Percentiles rank a stretch among this genome's conserved stretches.
These are phyloP conservation scores for Chaetomiaceae sp. DNA, from an alignment of 2,329 filamentous ascomycete species.

Conservation along the genomic window DNA sequence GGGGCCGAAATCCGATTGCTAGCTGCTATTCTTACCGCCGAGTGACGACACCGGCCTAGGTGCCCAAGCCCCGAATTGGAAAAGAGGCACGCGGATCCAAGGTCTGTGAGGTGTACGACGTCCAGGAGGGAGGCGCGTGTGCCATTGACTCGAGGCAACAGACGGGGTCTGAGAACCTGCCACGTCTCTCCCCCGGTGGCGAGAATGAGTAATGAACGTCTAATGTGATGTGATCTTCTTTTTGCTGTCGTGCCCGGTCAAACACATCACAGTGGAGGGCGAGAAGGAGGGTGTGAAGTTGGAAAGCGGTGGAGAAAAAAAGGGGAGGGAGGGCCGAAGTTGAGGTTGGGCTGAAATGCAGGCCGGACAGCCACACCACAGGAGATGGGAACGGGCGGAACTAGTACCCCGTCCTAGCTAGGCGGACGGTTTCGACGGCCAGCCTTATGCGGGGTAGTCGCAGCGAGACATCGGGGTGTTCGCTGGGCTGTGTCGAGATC, in stretches of 20 bases:
- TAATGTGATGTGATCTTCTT: not conserved
- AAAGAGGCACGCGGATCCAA: not conserved
- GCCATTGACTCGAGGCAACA: not conserved
- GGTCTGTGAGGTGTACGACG: not conserved
- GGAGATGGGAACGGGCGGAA: not conserved
- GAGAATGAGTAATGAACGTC: not conserved
- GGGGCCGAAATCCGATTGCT: not conserved
- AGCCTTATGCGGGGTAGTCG: conserved; percentile 6
- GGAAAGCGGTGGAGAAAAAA: not conserved
- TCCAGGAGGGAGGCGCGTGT: not conserved
- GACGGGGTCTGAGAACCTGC: conserved; percentile 1
- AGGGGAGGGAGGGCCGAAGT: not conserved
- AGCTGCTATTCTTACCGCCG: not conserved
- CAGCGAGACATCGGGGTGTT: not conserved
- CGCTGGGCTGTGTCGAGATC: not conserved
- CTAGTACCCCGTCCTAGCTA: not conserved
- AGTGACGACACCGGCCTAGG: not conserved
- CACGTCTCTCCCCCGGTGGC: conserved; percentile 1
- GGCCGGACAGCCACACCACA: conserved; percentile 7
- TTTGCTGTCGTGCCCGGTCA: not conserved
- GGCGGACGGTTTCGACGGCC: not conserved
- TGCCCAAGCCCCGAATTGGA: not conserved
- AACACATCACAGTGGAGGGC: not conserved
- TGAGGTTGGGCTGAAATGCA: conserved; percentile 17
- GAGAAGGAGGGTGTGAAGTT: not conserved